Evolutionary conservation across 2,329 filamentous ascomycete species (phyloP).

Genomic region (Monilinia aucupariae): DNA sequence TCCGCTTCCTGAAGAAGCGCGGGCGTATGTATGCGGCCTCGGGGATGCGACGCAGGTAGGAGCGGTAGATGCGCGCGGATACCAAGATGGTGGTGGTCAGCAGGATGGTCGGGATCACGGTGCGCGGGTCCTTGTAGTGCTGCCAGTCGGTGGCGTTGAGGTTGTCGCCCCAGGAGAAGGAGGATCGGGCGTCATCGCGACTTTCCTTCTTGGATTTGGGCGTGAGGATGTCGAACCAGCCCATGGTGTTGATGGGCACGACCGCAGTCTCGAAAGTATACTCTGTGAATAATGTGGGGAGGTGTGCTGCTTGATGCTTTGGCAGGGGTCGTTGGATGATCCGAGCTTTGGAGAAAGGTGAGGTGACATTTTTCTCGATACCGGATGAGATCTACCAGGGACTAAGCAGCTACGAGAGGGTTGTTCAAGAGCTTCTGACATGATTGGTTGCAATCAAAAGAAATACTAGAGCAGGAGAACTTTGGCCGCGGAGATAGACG

Average conservation of each 20-base stretch:
- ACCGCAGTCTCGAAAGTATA: not conserved
- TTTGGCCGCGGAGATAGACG: no score
- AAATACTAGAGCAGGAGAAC: not conserved
- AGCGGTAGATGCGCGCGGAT: slow-evolving; percentile 59
- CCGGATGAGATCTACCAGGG: not conserved
- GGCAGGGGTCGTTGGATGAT: slow-evolving; percentile 9
- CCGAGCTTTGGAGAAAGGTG: slow-evolving; percentile 6
- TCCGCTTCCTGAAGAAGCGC: slow-evolving; percentile 66
- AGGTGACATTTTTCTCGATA: no score
- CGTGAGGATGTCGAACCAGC: slow-evolving; percentile 44
- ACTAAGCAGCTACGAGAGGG: not conserved
- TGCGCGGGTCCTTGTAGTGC: slow-evolving; percentile 50
- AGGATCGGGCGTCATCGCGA: slow-evolving; percentile 32
- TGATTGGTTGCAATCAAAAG: not conserved
- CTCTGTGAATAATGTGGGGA: slow-evolving; percentile 8
- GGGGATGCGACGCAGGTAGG: slow-evolving; percentile 79
- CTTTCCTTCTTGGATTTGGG: slow-evolving; percentile 31
- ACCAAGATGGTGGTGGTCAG: slow-evolving; percentile 51
- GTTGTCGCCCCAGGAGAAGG: slow-evolving; percentile 40
- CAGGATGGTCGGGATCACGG: slow-evolving; percentile 48
- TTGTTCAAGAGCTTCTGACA: not conserved
- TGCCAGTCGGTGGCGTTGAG: slow-evolving; percentile 48
- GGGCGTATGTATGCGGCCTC: slow-evolving; percentile 70
- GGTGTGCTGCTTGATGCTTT: not conserved
- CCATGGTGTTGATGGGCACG: slow-evolving; percentile 36